Evolutionary conservation across 2,329 filamentous ascomycete species (phyloP), one percentile per base, ranked within the genome.

Genomic region (Mycocentrospora acerina): DNA sequence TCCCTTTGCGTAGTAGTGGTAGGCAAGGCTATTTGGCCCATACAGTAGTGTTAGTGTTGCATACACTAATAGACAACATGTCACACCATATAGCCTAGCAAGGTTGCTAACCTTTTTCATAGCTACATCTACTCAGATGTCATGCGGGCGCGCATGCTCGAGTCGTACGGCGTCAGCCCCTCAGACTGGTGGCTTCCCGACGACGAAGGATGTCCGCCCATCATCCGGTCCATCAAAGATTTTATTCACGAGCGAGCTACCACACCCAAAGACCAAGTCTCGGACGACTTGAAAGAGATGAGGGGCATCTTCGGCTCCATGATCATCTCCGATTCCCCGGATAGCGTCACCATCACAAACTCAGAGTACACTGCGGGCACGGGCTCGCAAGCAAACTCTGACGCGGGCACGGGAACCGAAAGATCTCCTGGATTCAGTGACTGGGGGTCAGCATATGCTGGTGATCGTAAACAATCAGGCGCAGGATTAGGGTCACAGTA

Each of bases 181-280:
- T 80, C 80, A 29, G 77, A 84, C 40, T 96, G 90, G 88, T 98
- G 93, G 93, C 78, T 96, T 3, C 88, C 90, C 2, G 79, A 93
- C 62, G 81, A 88, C 46, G 86, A 91, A 70, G 82, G 80, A 2
- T 86, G 86, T 55, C 84, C 80, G 9, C 79, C 80, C 1, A 80
- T 94, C 28, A 76, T 96, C 37, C 83, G 83, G 35, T 85, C 80
- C 37, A 83, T 95, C 45, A 85, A 90, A 14, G 79, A 81, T 28
- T 90, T 95, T 67, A 88, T 90, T 18, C 83, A 88, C 53, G 88
- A 93, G 49, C 80, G 88, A 32, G 86, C 78, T 7, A 80, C 51
- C 12, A 48, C 69, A 26, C 72, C 74, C 2, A 70, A 69, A 37
- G 72, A 79, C 48, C 63, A 73, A 42, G 67, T 72, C 34, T 71